Conservation (phyloP, 1,139 yeast species). For the Hyphopichia burtonii region DNA sequence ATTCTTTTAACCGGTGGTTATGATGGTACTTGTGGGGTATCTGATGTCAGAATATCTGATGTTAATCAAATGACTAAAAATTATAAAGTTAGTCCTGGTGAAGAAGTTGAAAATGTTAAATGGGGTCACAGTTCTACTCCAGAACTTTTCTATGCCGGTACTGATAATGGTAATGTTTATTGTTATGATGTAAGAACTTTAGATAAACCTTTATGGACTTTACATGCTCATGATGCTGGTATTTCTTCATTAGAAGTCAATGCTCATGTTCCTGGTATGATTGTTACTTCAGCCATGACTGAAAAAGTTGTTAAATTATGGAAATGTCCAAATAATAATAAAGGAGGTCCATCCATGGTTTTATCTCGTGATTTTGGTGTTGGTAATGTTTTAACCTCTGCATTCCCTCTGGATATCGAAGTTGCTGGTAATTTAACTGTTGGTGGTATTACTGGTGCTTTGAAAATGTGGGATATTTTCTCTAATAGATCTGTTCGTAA, state of each 20-base stretch:
- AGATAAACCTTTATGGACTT: conserved; percentile 81
- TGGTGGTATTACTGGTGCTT: conserved; percentile 84
- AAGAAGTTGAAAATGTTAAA: conserved; percentile 80
- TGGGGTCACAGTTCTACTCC: conserved; percentile 61
- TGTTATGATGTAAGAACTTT: conserved; percentile 81
- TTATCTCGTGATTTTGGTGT: conserved; percentile 90
- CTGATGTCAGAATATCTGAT: conserved; percentile 83
- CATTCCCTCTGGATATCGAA: conserved; percentile 86
- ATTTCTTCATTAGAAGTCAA: conserved; percentile 80
- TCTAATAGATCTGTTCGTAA: conserved; percentile 76
- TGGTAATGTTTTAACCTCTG: conserved; percentile 83
- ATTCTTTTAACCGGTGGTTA: conserved; percentile 90
- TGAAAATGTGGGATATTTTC: conserved; percentile 92
- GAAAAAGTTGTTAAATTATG: conserved; percentile 86
- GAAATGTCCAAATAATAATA: conserved; percentile 56
- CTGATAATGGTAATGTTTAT: conserved; percentile 88
- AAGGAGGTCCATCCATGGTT: conserved; percentile 80
- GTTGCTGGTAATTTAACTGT: conserved; percentile 80
- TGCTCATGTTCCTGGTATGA: conserved; percentile 64
- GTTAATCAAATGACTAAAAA: conserved; percentile 57
- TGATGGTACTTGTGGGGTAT: conserved; percentile 73
- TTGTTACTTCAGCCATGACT: conserved; percentile 88
- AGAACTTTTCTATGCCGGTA: conserved; percentile 78
- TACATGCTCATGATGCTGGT: conserved; percentile 96
- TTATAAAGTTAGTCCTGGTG: conserved; percentile 59